Percentiles rank a stretch among this genome's conserved stretches.
Conservation (phyloP, 257 asterid genomes). For the Solanum arcanum region DNA sequence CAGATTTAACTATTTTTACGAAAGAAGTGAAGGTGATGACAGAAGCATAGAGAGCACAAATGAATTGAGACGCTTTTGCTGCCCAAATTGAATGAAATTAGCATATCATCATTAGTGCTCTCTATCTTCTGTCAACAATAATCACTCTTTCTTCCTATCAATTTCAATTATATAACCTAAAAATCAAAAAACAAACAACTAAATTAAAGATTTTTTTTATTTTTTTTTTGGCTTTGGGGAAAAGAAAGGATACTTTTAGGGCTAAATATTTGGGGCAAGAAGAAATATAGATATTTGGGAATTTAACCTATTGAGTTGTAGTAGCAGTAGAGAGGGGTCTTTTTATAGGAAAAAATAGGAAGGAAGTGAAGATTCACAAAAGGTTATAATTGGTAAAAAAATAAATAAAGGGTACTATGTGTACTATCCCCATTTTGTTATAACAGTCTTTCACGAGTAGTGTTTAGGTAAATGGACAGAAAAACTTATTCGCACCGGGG, state of each 20-base stretch:
- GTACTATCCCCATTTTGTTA: background rate
- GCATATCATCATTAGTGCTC: slow-evolving; percentile 14
- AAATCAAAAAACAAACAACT: background rate
- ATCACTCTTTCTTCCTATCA: background rate
- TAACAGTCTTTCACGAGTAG: background rate
- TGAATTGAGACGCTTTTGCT: background rate
- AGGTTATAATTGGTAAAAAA: background rate
- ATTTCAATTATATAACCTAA: background rate
- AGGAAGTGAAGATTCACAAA: background rate
- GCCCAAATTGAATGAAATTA: background rate
- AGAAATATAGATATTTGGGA: background rate
- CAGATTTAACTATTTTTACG: no score
- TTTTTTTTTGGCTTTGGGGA: no score
- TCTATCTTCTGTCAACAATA: slow-evolving; percentile 15
- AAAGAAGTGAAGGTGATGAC: slow-evolving; percentile 1
- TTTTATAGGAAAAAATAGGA: background rate
- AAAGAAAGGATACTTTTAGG: background rate
- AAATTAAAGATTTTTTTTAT: background rate
- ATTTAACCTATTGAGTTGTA: background rate
- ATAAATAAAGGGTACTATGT: background rate
- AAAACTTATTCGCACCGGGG: no score
- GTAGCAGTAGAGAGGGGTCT: background rate
- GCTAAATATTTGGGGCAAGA: background rate
- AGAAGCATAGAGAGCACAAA: slow-evolving; percentile 15
- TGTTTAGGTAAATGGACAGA: background rate